Evolutionary conservation across 2,329 filamentous ascomycete genomes (phyloP).

Genomic region (Sclerotinia minor): DNA sequence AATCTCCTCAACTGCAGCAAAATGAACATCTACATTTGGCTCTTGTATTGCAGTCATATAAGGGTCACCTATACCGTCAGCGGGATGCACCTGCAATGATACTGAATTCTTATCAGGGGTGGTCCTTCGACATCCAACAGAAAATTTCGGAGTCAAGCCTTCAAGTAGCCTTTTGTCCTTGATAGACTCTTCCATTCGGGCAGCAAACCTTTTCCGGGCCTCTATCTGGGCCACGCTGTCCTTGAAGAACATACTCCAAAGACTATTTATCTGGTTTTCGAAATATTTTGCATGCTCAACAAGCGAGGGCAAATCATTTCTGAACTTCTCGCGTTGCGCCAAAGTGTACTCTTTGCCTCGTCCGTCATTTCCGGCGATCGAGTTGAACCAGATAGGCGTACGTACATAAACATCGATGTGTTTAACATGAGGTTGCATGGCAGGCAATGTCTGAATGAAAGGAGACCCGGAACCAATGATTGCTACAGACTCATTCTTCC

Average conservation of each 20-base stretch:
- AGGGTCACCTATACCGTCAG: conserved; percentile 46
- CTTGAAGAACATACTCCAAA: conserved; percentile 50
- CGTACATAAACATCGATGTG: conserved; percentile 53
- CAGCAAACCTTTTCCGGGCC: conserved; percentile 44
- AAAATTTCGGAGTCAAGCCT: conserved; percentile 45
- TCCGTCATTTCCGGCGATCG: conserved; percentile 49
- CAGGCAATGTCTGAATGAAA: conserved; percentile 43
- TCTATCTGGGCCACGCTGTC: conserved; percentile 45
- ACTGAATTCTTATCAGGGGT: conserved; percentile 37
- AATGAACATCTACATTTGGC: conserved; percentile 52
- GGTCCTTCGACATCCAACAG: conserved; percentile 47
- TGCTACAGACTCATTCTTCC: conserved; percentile 41
- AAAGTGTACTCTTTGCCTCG: conserved; percentile 48
- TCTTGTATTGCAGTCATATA: conserved; percentile 54
- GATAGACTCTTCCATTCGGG: conserved; percentile 52
- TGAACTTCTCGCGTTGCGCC: conserved; percentile 47
- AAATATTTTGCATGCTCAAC: conserved; percentile 33
- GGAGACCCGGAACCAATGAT: conserved; percentile 46
- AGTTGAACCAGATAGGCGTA: conserved; percentile 50
- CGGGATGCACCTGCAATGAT: conserved; percentile 22
- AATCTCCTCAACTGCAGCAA: conserved; percentile 48
- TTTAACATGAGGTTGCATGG: conserved; percentile 46
- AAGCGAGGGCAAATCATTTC: conserved; percentile 43
- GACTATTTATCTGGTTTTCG: conserved; percentile 47
- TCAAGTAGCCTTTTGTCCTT: conserved; percentile 52